These are phyloP conservation scores for Pythium graminicola DNA, from an alignment of 352 stramenopile genomes.

Conservation along the genomic window DNA sequence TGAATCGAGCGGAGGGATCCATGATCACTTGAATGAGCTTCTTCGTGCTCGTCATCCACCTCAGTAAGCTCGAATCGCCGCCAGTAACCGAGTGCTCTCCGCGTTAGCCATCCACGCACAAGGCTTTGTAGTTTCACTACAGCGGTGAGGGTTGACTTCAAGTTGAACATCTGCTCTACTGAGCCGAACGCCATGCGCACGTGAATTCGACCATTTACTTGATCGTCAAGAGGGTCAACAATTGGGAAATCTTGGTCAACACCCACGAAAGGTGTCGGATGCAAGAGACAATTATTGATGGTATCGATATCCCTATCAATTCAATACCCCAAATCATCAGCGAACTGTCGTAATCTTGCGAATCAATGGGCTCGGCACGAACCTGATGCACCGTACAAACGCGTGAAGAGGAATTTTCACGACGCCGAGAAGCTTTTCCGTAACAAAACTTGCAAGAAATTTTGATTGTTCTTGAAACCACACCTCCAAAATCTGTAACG, in stretches of 20 bases:
- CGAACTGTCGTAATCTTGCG: neutral
- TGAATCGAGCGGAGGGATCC: neutral
- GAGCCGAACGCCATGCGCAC: constrained; percentile 38
- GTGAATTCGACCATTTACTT: constrained; percentile 28
- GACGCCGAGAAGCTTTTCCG: constrained; percentile 13
- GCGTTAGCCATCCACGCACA: constrained; percentile 22
- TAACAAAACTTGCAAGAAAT: constrained; percentile 1
- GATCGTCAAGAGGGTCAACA: constrained; percentile 38
- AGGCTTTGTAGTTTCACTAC: constrained; percentile 34
- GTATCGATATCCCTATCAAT: neutral
- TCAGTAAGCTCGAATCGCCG: constrained; percentile 10
- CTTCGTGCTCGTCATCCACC: neutral
- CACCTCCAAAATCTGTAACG: constrained; percentile 19
- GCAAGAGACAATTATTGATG: neutral
- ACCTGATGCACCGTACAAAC: constrained; percentile 9
- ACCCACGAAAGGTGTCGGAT: constrained; percentile 9
- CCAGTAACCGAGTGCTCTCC: constrained; percentile 9
- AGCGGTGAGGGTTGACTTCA: constrained; percentile 22
- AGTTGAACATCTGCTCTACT: constrained; percentile 45
- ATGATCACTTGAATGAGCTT: neutral
- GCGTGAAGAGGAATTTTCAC: constrained; percentile 18
- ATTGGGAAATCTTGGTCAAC: constrained; percentile 36
- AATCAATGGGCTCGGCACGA: too few relatives aligned
- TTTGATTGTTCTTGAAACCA: constrained; percentile 19
- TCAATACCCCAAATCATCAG: neutral